Conservation (phyloP, 352 stramenopile genomes). For the Phytopythium sindhum region DNA sequence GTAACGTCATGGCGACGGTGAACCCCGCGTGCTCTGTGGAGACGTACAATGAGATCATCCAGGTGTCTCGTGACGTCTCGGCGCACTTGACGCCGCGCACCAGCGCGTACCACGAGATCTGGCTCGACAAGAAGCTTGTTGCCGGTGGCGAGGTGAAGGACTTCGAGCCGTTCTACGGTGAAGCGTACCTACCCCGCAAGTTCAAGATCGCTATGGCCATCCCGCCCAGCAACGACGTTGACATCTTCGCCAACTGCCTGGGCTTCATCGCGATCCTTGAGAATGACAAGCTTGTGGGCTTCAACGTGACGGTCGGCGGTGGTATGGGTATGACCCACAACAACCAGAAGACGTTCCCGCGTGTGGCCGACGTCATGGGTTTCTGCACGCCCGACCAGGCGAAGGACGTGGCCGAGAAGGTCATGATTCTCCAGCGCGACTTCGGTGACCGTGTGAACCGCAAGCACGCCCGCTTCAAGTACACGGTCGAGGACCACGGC, state of each 20-base stretch:
- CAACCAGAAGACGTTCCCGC: conserved; percentile 96
- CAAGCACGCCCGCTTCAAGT: conserved; percentile 98
- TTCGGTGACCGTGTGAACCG: conserved; percentile 96
- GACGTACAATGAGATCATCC: conserved; percentile 82
- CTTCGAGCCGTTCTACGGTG: conserved; percentile 97
- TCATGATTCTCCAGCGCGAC: conserved; percentile 94
- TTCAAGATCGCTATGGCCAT: conserved; percentile 99
- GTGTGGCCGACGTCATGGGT: conserved; percentile 94
- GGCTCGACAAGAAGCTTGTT: conserved; percentile 97
- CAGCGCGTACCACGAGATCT: conserved; percentile 96
- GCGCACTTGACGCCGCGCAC: conserved; percentile 93
- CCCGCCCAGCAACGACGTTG: conserved; percentile 95
- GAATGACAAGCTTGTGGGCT: conserved; percentile 82
- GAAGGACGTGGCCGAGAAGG: conserved; percentile 89
- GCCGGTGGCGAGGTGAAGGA: conserved; percentile 90
- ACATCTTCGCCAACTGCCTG: conserved; percentile 98
- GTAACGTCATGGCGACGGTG: conserved; percentile 95
- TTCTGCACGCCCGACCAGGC: conserved; percentile 94
- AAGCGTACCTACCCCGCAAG: conserved; percentile 97
- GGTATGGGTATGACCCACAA: conserved; percentile 98
- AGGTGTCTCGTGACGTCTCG: conserved; percentile 87
- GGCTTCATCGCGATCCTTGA: conserved; percentile 93
- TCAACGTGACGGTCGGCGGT: conserved; percentile 96
- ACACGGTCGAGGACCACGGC: conserved; percentile 96
- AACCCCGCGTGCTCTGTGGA: conserved; percentile 87